Percentiles rank a stretch among this genome's conserved stretches.
phyloP scores from a whole-genome alignment of 805 yeast species.

The Schwanniomyces occidentalis region DNA sequence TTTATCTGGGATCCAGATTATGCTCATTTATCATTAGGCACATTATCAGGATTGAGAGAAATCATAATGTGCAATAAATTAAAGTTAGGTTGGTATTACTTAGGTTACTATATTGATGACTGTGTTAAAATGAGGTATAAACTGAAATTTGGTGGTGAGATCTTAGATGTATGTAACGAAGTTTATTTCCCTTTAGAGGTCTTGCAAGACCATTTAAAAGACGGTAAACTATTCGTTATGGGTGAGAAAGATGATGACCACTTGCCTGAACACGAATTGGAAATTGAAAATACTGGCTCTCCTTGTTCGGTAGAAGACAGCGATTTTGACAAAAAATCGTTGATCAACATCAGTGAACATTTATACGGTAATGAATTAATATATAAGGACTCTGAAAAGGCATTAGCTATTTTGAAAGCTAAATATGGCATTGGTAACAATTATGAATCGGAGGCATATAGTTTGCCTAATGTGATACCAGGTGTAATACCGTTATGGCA shows the following conservation, averaged over 20 bases:
- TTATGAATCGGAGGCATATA: not conserved
- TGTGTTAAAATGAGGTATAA: slow-evolving; percentile 85
- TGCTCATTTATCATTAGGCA: slow-evolving; percentile 70
- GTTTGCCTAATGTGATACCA: slow-evolving; percentile 47
- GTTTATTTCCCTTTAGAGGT: slow-evolving; percentile 40
- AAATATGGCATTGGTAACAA: slow-evolving; percentile 10
- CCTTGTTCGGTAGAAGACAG: slow-evolving; percentile 12
- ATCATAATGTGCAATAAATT: slow-evolving; percentile 52
- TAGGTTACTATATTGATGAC: slow-evolving; percentile 80
- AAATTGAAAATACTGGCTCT: slow-evolving; percentile 13
- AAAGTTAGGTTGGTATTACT: slow-evolving; percentile 57
- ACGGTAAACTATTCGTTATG: slow-evolving; percentile 33
- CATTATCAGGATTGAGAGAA: slow-evolving; percentile 73
- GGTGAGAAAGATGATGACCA: slow-evolving; percentile 11
- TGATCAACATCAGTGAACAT: slow-evolving; percentile 19
- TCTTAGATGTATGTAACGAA: slow-evolving; percentile 55
- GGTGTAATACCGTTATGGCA: slow-evolving; percentile 53
- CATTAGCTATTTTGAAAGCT: slow-evolving; percentile 12
- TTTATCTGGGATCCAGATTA: slow-evolving; percentile 86
- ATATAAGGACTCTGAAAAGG: slow-evolving; percentile 18
- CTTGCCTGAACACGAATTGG: slow-evolving; percentile 8
- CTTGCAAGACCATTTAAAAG: slow-evolving; percentile 24
- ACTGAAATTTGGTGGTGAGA: slow-evolving; percentile 72
- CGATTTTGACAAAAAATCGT: slow-evolving; percentile 3
- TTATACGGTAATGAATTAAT: slow-evolving; percentile 16